phyloP scores from a whole-genome alignment of 305 asterid genomes.

The Fraxinus greggii region DNA sequence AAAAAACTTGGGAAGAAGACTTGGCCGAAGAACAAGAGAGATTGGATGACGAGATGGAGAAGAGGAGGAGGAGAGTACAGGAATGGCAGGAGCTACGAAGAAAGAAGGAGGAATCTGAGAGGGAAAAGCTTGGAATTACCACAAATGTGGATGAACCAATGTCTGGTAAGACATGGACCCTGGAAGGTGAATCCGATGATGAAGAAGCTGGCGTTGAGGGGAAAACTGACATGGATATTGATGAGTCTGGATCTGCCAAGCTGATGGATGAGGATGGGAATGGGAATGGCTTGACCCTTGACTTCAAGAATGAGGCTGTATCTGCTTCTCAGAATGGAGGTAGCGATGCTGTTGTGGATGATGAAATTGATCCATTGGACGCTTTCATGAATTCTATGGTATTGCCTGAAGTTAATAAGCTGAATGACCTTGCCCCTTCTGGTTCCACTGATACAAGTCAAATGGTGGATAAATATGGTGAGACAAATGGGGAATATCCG shows the following conservation, averaged over 20 bases:
- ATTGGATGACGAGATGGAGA: conserved; percentile 88
- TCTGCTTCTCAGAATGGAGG: conserved; percentile 42
- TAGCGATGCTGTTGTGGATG: conserved; percentile 44
- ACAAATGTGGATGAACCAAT: conserved; percentile 45
- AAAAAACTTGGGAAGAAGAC: conserved; percentile 66
- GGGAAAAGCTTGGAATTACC: conserved; percentile 63
- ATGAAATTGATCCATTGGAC: conserved; percentile 89
- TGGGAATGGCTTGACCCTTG: conserved; percentile 42
- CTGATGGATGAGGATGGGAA: conserved; percentile 35
- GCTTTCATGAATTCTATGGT: conserved; percentile 89
- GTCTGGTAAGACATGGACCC: conserved; percentile 85
- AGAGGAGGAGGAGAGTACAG: conserved; percentile 89
- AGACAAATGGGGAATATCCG: conserved; percentile 29
- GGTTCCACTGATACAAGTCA: conserved; percentile 36
- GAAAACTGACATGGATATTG: conserved; percentile 44
- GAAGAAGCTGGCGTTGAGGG: conserved; percentile 70
- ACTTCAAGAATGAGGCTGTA: conserved; percentile 35
- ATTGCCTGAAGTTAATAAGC: conserved; percentile 89
- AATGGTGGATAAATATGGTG: conserved; percentile 44
- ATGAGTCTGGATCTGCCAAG: conserved; percentile 40
- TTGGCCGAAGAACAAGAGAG: conserved; percentile 81
- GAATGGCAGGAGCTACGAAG: conserved; percentile 92
- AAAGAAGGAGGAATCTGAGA: conserved; percentile 76
- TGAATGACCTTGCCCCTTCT: conserved; percentile 39
- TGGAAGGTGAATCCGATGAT: conserved; percentile 94